Evolutionary conservation across 2,329 filamentous ascomycete species (phyloP), one percentile per base, ranked within the genome.

Genomic region (Nigrospora sphaerica): DNA sequence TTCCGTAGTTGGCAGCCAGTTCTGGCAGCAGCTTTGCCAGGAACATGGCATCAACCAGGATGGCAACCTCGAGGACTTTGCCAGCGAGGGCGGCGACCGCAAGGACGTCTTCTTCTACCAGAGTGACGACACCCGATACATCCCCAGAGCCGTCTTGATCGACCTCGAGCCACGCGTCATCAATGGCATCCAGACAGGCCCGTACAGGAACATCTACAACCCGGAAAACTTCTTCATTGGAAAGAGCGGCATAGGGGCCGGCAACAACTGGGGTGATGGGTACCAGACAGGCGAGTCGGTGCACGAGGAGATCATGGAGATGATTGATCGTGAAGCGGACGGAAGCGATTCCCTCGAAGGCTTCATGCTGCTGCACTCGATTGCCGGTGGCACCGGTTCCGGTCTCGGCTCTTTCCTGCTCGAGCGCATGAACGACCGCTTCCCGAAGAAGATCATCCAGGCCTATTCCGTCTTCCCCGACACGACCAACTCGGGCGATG

Each of bases 31-130:
- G 71, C 81, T 97, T 50, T 98, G 93, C 68, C 86, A 92, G 65
- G 93, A 98, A 70, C 93, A 98, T 65, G 93, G 95, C 52, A 98
- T 98, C 72, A 95, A 86, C 61, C 89, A 93, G 64, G 90, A 97
- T 70, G 93, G 93, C 48, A 97, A 97, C 65, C 79, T 98, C 48
- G 91, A 96, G 65, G 91, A 96, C 67, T 96, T 96, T 72, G 93
- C 93, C 62, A 96, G 90, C 42, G 93, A 97, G 68, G 93, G 93
- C 62, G 91, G 92, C 55, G 93, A 98, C 70, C 85, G 93, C 58
- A 98, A 98, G 67, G 93, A 98, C 69, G 93, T 98, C 51, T 97
- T 97, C 72, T 97, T 95, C 78, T 98, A 97, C 73, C 92, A 95
- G 77, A 97, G 91, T 63, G 93, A 98, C 74, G 93, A 98, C 65